Conservation (phyloP, 805 yeast species). For the Wickerhamiella brachini region DNA sequence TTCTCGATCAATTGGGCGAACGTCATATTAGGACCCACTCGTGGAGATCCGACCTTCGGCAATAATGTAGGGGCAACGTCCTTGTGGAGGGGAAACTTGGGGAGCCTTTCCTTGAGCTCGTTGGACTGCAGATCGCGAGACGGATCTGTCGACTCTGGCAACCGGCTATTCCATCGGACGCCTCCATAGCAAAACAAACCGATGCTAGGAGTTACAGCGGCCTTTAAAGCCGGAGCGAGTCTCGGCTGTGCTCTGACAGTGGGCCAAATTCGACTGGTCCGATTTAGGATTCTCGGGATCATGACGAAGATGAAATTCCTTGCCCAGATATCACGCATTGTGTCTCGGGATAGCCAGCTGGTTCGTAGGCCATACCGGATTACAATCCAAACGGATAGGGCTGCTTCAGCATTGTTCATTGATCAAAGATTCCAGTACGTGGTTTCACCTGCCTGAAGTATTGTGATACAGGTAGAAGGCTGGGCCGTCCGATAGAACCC, state of each 20-base stretch:
- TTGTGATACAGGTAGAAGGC: too few species aligned
- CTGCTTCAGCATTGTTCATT: too few species aligned
- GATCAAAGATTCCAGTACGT: too few species aligned
- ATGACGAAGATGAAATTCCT: background rate
- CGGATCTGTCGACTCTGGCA: constrained; percentile 13
- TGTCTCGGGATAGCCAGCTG: too few species aligned
- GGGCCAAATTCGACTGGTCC: background rate
- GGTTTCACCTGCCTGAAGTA: too few species aligned
- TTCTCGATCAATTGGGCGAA: constrained; percentile 50
- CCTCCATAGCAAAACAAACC: background rate
- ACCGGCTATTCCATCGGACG: constrained; percentile 4
- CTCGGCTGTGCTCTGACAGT: background rate
- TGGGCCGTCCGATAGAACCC: too few species aligned
- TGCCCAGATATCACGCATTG: background rate
- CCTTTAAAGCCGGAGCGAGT: background rate
- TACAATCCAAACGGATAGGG: too few species aligned
- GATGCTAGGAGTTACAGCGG: background rate
- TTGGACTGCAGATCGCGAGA: constrained; percentile 25
- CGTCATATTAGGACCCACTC: constrained; percentile 41
- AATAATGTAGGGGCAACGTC: constrained; percentile 52
- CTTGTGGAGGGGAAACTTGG: constrained; percentile 50
- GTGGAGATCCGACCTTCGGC: constrained; percentile 69
- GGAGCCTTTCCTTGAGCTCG: constrained; percentile 43
- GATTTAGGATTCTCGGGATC: background rate
- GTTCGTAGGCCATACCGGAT: too few species aligned